A percentile compares a stretch with the other conserved stretches of the same genome.
Evolutionary conservation across 116 monocot species (phyloP).

Genomic region (Phalaenopsis hybrid): DNA sequence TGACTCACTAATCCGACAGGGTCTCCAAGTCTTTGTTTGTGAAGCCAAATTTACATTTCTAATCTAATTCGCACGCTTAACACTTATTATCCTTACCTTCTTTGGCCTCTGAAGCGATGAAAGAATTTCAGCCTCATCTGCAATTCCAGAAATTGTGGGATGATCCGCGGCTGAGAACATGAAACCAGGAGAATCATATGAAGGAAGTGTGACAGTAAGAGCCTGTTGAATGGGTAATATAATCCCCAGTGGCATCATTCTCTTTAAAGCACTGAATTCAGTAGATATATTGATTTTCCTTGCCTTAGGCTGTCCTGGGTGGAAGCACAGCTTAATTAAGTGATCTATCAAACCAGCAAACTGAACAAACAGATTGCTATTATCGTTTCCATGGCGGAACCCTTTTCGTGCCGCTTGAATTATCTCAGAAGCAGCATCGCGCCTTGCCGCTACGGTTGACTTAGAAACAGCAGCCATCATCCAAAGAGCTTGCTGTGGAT

Average conservation of each 20-base stretch:
- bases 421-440: constrained; percentile 95
- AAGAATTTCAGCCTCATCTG: constrained; percentile 98
- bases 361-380: constrained; percentile 53
- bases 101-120: constrained; percentile 91
- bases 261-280: constrained; percentile 91
- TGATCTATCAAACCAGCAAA: constrained; percentile 87
- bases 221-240: constrained; percentile 91
- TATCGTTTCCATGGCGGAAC: constrained; percentile 46
- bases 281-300: constrained; percentile 74
- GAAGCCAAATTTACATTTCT: neutral
- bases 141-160: constrained; percentile 76
- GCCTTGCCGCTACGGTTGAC: constrained; percentile 82
- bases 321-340: constrained; percentile 81
- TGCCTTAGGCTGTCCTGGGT: constrained; percentile 77
- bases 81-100: constrained; percentile 44
- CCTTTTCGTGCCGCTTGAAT: constrained; percentile 79
- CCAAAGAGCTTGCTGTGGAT: constrained; percentile 96
- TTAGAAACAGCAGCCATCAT: constrained; percentile 99
- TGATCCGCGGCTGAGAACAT: constrained; percentile 54
- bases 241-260: constrained; percentile 96
- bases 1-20: neutral
- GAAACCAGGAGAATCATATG: constrained; percentile 46
- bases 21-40: neutral
- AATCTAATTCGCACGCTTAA: neutral
- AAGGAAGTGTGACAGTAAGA: constrained; percentile 70